These are phyloP conservation scores for Gaultheria prostrata DNA, from an alignment of 148 eudicot species.

Conservation along the genomic window DNA sequence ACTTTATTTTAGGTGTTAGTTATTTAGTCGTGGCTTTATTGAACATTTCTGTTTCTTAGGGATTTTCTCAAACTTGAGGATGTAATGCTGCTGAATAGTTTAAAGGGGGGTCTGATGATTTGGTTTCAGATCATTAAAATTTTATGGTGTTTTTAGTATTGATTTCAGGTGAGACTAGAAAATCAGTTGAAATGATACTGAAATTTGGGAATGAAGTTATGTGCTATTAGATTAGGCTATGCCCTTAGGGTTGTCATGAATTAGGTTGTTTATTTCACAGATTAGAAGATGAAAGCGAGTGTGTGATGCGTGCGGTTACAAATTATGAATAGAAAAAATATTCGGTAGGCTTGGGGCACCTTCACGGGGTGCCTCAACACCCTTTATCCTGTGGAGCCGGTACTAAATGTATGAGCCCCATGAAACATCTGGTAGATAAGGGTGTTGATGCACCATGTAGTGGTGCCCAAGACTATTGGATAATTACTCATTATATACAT, in stretches of 20 bases:
- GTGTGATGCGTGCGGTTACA: neutral
- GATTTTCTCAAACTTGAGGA: conserved; percentile 1
- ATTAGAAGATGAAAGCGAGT: neutral
- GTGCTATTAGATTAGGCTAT: neutral
- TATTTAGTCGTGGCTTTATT: neutral
- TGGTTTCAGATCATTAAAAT: neutral
- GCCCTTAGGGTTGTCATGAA: neutral
- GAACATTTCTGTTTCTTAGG: neutral
- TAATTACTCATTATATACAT: too few relatives aligned
- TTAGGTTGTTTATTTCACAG: neutral
- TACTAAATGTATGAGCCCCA: too few relatives aligned
- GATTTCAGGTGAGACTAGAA: neutral
- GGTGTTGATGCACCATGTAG: too few relatives aligned
- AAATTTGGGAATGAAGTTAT: neutral
- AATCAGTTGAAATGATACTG: neutral
- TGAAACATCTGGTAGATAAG: too few relatives aligned
- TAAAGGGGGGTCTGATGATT: too few relatives aligned
- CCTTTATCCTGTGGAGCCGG: too few relatives aligned
- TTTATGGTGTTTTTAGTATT: neutral
- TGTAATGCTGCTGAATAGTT: neutral
- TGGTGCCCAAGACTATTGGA: too few relatives aligned
- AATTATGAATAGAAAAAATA: neutral
- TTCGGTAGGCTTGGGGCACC: too few relatives aligned
- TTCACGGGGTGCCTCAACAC: too few relatives aligned
- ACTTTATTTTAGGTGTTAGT: neutral